Conservation (phyloP, 768 basidiomycete species). For the Suillus alpinus region DNA sequence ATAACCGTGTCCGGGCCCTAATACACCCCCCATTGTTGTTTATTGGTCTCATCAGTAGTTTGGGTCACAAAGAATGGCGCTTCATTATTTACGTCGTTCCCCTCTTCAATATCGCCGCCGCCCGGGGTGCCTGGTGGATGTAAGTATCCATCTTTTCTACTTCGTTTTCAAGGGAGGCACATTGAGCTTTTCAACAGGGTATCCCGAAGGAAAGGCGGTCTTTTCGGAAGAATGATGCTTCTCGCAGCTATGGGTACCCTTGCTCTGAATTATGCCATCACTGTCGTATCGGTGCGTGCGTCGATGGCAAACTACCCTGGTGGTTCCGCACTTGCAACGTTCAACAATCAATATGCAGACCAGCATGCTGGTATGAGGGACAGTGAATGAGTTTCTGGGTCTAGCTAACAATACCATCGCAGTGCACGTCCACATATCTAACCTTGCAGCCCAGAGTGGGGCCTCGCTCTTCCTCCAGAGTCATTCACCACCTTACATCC, state of each 20-base stretch:
- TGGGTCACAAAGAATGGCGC: constrained; percentile 97
- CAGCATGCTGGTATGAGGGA: constrained; percentile 9
- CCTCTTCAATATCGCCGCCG: constrained; percentile 74
- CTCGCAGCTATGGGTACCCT: constrained; percentile 49
- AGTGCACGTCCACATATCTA: constrained; percentile 77
- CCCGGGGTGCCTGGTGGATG: constrained; percentile 62
- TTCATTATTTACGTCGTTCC: constrained; percentile 91
- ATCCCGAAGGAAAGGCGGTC: constrained; percentile 44
- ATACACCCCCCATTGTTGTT: constrained; percentile 53
- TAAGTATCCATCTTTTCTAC: constrained; percentile 35
- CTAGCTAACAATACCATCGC: constrained; percentile 12
- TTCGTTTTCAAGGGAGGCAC: constrained; percentile 2
- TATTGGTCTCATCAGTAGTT: constrained; percentile 61
- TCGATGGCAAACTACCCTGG: constrained; percentile 89
- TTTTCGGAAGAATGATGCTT: constrained; percentile 45
- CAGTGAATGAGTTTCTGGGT: not conserved
- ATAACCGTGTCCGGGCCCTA: constrained; percentile 49
- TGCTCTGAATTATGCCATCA: constrained; percentile 49
- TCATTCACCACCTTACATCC: constrained; percentile 52
- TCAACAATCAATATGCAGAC: constrained; percentile 54
- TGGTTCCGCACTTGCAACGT: constrained; percentile 60
- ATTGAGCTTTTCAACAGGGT: constrained; percentile 32
- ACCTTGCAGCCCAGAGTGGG: constrained; percentile 87
- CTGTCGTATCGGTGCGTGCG: constrained; percentile 49
- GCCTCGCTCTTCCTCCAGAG: constrained; percentile 84